Evolutionary conservation across 2,329 filamentous ascomycete genomes (phyloP), one percentile per base, ranked within the genome.

Genomic region (Amylocarpus encephaloides): DNA sequence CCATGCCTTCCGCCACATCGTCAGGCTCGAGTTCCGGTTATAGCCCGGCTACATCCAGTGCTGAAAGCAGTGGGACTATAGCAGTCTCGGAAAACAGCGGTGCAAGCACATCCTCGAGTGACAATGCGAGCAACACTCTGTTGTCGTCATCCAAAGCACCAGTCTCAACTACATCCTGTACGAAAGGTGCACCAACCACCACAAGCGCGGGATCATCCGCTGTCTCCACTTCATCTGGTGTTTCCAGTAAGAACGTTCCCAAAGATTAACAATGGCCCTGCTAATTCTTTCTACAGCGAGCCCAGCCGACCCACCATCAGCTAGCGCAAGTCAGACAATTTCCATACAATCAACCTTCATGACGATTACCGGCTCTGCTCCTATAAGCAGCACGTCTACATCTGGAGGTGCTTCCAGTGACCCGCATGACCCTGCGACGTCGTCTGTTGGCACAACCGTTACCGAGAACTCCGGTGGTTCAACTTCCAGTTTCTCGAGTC

Each of bases 281-380:
- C 22, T 26, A 26, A 26, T 7, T 26, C 32, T 30, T n/a, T 12
- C 26, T 36, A 6, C 30, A 10, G 26, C 16, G 4, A 29, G 32
- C 18, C 26, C 43, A 7, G 11, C 16, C 19, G 39, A 18, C 6
- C 46, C 36, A 22, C 11, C 40, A 6, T 35, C 41, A 22, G 22
- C 36, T 6, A 33, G 36, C 12, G 38, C 49, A 18, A 47, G 46
- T 13, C 33, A 29, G 38, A 11, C 39, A 33, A 22, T n/a, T n/a
- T 48, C 42, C 15, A 29, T 40, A 26, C 48, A 48, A 36, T 56
- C 53, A 16, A 57, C 55, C 2, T 49, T 57, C 30, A 34, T 46
- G 34, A 57, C 55, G n/a, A 49, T 48, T 15, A 48, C 51, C 12
- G 36, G 40, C 12, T 33, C 51, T 12, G 33, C 48, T 22, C n/a